Evolutionary conservation across 2,329 filamentous ascomycete genomes (phyloP), one percentile per base, ranked within the genome.

Genomic region (Atkinsonella texensis): DNA sequence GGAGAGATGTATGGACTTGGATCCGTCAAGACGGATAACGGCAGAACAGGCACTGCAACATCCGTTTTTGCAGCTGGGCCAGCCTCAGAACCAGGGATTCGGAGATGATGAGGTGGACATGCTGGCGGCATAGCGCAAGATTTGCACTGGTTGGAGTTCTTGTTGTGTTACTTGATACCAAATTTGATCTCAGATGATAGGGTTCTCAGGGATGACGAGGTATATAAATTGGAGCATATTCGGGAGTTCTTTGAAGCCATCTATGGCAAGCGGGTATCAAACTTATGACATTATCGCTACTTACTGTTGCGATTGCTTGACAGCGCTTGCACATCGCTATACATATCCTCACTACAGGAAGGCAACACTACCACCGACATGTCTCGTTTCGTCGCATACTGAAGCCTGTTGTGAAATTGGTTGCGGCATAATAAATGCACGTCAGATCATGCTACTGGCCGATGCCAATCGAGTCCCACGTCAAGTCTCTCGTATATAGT

Each of bases 31-130:
- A 65, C 73, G 88, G 28, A 87, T 91, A 52, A 87, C 83, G 42
- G 88, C 88, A 1, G 76, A 79, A 33, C 81, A 90, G 59, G 88
- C 88, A 0, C 65, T 94, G 46, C 66, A 77, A 48, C 86, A 91
- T 64, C 80, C 84, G 0, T 91, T 91, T 61, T 65, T 90, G 55
- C 66, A 64, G 43, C 57, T 65, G 17, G 60, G 60, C 44, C 48
- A 48, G 60, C 59, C 52, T 47, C 56, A 53, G 48, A 67, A 67
- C 20, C 60, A 62, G 17, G 62, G 60, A 17, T 39, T 58, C 4
- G 66, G 54, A 4, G 71, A 79, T 4, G 75, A 81, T 55, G 77
- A 80, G 59, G 76, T 83, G 70, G 72, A 75, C 52, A 70, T 75
- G 54, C 51, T 75, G 49, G 62, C 63, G 41, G 65, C 63, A 45